Evolutionary conservation across 2,329 filamentous ascomycete genomes (phyloP).

Genomic region (Neobulgaria alba): DNA sequence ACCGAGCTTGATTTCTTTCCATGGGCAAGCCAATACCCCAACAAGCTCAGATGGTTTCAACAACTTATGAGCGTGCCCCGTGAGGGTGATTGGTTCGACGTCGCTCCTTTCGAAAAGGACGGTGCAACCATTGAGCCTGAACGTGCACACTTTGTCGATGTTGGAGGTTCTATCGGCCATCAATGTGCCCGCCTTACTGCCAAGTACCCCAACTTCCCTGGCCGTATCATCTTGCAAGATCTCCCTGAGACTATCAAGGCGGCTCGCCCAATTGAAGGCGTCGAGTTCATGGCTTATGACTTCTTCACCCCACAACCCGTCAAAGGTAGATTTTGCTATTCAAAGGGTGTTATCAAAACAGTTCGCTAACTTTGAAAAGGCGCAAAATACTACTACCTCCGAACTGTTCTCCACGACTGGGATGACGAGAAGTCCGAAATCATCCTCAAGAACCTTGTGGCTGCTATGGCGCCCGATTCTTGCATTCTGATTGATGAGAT

Average conservation of each 20-base stretch:
- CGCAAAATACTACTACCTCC: slow-evolving; percentile 30
- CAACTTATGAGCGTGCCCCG: too few species aligned
- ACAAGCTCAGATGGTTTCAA: too few species aligned
- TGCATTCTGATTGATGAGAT: slow-evolving; percentile 37
- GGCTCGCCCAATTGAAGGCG: background rate
- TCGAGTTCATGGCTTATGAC: background rate
- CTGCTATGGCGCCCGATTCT: slow-evolving; percentile 30
- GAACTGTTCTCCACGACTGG: slow-evolving; percentile 33
- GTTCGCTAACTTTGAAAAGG: background rate
- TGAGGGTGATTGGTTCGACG: too few species aligned
- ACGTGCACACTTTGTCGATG: too few species aligned
- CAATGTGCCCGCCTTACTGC: background rate
- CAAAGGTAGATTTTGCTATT: background rate
- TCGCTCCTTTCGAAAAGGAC: too few species aligned
- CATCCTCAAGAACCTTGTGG: slow-evolving; percentile 29
- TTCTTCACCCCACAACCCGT: slow-evolving; percentile 1
- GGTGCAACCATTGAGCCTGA: too few species aligned
- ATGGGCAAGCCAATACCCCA: too few species aligned
- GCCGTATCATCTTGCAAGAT: background rate
- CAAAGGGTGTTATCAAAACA: background rate
- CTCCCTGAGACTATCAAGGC: background rate
- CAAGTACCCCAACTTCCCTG: background rate
- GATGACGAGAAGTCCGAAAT: slow-evolving; percentile 25
- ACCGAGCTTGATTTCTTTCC: too few species aligned
- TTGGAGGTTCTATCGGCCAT: background rate